A percentile compares a stretch with the other conserved stretches of the same genome.
These are phyloP conservation scores for Striga asiatica DNA, from an alignment of 257 asterid species.

Conservation along the genomic window DNA sequence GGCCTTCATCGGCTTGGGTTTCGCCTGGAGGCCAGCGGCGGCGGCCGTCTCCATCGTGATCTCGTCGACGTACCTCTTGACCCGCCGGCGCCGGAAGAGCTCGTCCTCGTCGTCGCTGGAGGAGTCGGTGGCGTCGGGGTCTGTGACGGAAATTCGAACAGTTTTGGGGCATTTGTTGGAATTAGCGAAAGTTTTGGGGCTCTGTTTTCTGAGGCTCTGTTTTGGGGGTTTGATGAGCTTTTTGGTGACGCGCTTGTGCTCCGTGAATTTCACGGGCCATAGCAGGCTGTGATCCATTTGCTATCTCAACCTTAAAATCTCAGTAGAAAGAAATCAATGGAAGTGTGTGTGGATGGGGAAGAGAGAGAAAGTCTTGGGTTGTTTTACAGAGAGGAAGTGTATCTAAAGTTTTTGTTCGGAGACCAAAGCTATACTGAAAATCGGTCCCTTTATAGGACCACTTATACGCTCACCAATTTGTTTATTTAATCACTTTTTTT, in stretches of 20 bases:
- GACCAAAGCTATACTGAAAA: slow-evolving; percentile 25
- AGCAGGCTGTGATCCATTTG: slow-evolving; percentile 41
- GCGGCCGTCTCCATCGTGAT: slow-evolving; percentile 35
- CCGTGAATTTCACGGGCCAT: slow-evolving; percentile 55
- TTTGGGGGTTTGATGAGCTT: slow-evolving; percentile 27
- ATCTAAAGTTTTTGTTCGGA: slow-evolving; percentile 17
- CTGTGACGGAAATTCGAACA: slow-evolving; percentile 48
- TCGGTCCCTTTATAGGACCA: slow-evolving; percentile 55
- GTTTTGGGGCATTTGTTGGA: slow-evolving; percentile 18
- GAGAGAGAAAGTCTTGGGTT: background rate
- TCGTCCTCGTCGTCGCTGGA: slow-evolving; percentile 57
- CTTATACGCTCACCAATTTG: slow-evolving; percentile 18
- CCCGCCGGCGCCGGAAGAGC: slow-evolving; percentile 40
- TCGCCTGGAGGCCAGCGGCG: slow-evolving; percentile 16
- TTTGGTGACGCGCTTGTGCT: slow-evolving; percentile 36
- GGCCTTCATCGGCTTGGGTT: slow-evolving; percentile 30
- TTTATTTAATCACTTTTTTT: slow-evolving; percentile 7
- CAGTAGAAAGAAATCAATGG: background rate
- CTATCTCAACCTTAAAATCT: background rate
- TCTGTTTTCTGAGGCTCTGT: slow-evolving; percentile 14
- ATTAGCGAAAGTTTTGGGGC: slow-evolving; percentile 6
- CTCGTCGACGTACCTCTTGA: slow-evolving; percentile 50
- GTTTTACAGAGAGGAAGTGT: background rate
- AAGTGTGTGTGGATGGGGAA: background rate
- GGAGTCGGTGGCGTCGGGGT: slow-evolving; percentile 78